phyloP scores from a whole-genome alignment of 345 rosid genomes.

The Eucalyptus curtisii region DNA sequence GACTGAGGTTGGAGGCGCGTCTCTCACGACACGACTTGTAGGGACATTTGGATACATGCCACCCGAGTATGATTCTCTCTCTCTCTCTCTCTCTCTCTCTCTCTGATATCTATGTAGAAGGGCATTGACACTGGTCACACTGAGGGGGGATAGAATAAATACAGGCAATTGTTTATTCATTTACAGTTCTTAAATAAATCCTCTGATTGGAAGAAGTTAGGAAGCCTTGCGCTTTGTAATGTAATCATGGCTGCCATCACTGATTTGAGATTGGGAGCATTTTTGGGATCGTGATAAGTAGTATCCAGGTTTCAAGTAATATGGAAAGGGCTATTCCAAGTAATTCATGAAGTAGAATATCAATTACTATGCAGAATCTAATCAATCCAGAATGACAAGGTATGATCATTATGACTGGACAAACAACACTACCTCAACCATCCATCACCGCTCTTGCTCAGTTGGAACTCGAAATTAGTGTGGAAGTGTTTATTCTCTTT shows the following conservation, averaged over 20 bases:
- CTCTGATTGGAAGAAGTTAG: background rate
- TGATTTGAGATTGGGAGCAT: background rate
- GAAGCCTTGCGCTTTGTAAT: background rate
- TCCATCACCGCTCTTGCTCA: background rate
- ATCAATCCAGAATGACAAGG: background rate
- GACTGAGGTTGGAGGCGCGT: slow-evolving; percentile 61
- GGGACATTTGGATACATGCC: slow-evolving; percentile 99
- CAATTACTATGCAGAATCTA: background rate
- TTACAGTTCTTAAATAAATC: background rate
- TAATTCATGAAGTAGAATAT: background rate
- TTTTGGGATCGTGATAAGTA: background rate
- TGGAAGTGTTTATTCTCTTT: background rate
- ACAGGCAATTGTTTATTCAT: background rate
- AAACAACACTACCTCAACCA: background rate
- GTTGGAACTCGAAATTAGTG: background rate
- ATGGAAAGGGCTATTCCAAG: background rate
- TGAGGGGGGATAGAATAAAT: background rate
- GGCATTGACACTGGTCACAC: background rate
- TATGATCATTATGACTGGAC: background rate
- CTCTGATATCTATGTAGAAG: background rate
- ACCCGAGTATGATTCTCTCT: slow-evolving; percentile 60
- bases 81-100: background rate
- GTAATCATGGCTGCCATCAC: background rate
- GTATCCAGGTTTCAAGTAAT: background rate
- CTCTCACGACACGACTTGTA: slow-evolving; percentile 58